Conservation (phyloP, 2,329 filamentous ascomycete species). For the Chrysosporium queenslandicum region DNA sequence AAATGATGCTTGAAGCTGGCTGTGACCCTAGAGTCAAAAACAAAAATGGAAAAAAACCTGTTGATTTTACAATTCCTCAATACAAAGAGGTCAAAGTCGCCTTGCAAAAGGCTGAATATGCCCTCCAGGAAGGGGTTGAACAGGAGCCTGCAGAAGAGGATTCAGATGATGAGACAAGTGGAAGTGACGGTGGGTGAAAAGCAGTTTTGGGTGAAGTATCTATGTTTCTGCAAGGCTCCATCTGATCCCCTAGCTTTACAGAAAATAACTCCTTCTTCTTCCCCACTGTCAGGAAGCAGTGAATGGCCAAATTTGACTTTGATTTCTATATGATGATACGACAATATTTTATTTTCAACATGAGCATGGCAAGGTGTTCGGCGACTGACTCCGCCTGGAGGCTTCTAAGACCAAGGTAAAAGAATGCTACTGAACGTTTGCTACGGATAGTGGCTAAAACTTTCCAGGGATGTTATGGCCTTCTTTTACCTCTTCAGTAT, state of each 20-base stretch:
- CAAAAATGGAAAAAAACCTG: slow-evolving; percentile 39
- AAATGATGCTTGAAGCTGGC: slow-evolving; percentile 42
- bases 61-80: slow-evolving; percentile 36
- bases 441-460: slow-evolving; percentile 1
- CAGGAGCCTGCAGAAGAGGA: slow-evolving; percentile 29
- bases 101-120: slow-evolving; percentile 40
- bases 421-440: neutral
- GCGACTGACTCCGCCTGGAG: slow-evolving; percentile 1
- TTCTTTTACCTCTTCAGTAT: neutral
- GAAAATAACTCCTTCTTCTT: slow-evolving; percentile 13
- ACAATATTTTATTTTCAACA: slow-evolving; percentile 6
- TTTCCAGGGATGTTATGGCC: neutral
- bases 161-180: slow-evolving; percentile 22
- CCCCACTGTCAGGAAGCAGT: slow-evolving; percentile 8
- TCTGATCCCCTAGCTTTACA: slow-evolving; percentile 13
- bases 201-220: slow-evolving; percentile 10
- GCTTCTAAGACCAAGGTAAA: slow-evolving; percentile 1
- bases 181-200: slow-evolving; percentile 31
- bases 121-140: slow-evolving; percentile 37
- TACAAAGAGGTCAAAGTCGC: slow-evolving; percentile 34
- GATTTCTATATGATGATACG: slow-evolving; percentile 10
- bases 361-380: slow-evolving; percentile 11
- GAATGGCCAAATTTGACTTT: neutral
- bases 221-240: slow-evolving; percentile 1
- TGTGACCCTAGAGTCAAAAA: slow-evolving; percentile 41